Base-by-base conservation (phyloP, 345 rosid genomes). In the Rhizophora apiculata region DNA sequence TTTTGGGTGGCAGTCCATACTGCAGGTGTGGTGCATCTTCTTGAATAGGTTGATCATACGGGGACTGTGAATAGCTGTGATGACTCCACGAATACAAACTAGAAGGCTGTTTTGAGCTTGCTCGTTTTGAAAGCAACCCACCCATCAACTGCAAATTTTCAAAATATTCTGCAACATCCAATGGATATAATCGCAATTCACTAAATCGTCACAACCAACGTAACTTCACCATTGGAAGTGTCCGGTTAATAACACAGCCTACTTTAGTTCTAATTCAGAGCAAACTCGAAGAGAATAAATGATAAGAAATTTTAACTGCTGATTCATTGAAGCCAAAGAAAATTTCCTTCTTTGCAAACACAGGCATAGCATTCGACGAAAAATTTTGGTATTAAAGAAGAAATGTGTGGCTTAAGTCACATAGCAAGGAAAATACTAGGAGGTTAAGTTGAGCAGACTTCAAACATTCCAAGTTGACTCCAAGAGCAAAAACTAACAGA, bases 71-170 rank as follows among this genome's bases (percentile, higher is more conserved):
- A 78, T 85, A 82, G 69, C 73, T 58, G 32, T 73, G 68, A 68
- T 66, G 60, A 72, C 36, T 74, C 90, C 84, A 71, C 20, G 88
- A 60, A 55, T 71, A 62, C 55, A 89, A 80, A 77, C 72, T 70
- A 57, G 93, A 79, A 68, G 80, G 60, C 15, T 68, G 74, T 15
- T 49, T 69, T 3, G 77, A 31, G 58, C 74, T 59, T 31, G 67
- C 37, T 15, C 84, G 82, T 82, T 79, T 86, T 30, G 91, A 83
- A 69, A 67, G 22, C 69, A 48, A 64, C 58, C 89, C 88, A 67
- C 94, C 94, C 94, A 88, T 88, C 78, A 73, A 69, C 55, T 68
- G 67, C 62, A n/a, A 49, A 56, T 10, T 27, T 56, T 21, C 56
- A 72, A 64, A 26, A 64, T 60, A 21, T 27, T 71, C 78, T 79